These are phyloP conservation scores for Cupressus sempervirens DNA, from an alignment of 75 land plant genomes.

Conservation along the genomic window DNA sequence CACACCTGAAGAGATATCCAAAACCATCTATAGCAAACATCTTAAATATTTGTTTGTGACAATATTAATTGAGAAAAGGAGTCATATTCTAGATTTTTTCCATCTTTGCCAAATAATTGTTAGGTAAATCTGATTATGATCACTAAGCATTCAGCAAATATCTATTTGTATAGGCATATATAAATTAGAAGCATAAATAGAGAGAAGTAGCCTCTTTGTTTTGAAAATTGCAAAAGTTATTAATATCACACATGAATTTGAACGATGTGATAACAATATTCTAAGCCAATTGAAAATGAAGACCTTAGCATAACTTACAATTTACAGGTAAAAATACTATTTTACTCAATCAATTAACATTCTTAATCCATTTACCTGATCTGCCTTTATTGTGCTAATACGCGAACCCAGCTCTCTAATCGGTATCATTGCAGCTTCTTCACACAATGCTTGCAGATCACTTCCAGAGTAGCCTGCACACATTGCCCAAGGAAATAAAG, in stretches of 20 bases:
- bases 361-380: constrained; percentile 48
- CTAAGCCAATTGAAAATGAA: background rate
- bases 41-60: background rate
- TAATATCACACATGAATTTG: background rate
- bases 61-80: too few relatives aligned
- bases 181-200: background rate
- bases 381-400: constrained; percentile 62
- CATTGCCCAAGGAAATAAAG: background rate
- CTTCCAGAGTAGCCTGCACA: constrained; percentile 92
- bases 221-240: background rate
- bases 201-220: background rate
- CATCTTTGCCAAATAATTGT: background rate
- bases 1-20: background rate
- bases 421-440: constrained; percentile 99
- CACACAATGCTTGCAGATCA: constrained; percentile 92
- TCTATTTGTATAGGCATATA: constrained; percentile 2
- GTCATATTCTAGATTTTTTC: background rate
- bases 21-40: background rate
- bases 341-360: background rate
- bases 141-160: background rate
- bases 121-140: background rate
- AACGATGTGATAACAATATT: background rate
- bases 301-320: background rate
- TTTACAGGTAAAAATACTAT: background rate
- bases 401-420: constrained; percentile 88